Evolutionary conservation across 306 rosid species (phyloP).

Genomic region (Alnus glutinosa): DNA sequence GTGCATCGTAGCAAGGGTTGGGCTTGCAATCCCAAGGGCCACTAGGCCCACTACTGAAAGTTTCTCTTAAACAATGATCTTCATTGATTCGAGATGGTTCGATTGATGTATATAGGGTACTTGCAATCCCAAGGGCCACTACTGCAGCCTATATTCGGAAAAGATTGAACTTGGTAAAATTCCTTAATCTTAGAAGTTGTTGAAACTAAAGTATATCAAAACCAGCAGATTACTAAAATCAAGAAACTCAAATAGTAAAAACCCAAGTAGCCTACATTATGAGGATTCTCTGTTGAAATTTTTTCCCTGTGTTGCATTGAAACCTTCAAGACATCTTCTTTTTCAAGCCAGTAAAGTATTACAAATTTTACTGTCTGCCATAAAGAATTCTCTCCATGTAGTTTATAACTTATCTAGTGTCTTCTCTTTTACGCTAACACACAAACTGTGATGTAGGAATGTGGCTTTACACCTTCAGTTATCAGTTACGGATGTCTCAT

Average conservation of each 20-base stretch:
- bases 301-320: neutral
- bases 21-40: neutral
- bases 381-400: neutral
- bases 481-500: slow-evolving; percentile 91
- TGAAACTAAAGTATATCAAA: neutral
- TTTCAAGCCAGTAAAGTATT: neutral
- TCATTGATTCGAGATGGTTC: neutral
- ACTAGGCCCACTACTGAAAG: no score
- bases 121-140: neutral
- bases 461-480: slow-evolving; percentile 90
- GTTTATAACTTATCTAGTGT: neutral
- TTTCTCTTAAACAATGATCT: neutral
- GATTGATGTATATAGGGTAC: neutral
- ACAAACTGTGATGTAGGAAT: slow-evolving; percentile 57
- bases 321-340: neutral
- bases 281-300: neutral
- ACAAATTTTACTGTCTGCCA: neutral
- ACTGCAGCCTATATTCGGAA: neutral
- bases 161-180: neutral
- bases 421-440: slow-evolving; percentile 24
- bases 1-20: neutral
- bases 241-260: neutral
- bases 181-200: neutral
- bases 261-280: neutral
- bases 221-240: neutral